Evolutionary conservation across 306 rosid genomes (phyloP).

Genomic region (Leucaena leucocephala): DNA sequence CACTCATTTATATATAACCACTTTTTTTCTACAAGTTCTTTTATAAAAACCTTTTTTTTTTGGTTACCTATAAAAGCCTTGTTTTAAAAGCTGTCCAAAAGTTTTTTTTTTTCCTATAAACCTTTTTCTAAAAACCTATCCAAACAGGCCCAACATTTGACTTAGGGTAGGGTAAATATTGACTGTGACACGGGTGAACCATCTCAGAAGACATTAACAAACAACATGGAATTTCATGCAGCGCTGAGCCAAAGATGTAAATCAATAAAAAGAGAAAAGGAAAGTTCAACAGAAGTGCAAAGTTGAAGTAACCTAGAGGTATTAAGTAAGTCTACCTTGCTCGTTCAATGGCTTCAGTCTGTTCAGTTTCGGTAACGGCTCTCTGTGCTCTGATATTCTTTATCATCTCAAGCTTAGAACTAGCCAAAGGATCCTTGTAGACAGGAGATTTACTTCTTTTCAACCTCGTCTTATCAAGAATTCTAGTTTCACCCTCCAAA

Average conservation of each 20-base stretch:
- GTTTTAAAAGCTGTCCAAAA: too few species aligned
- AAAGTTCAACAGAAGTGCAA: slow-evolving; percentile 14
- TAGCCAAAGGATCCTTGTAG: slow-evolving; percentile 84
- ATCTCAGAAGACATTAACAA: not conserved
- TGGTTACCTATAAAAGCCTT: too few species aligned
- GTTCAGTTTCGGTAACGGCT: slow-evolving; percentile 65
- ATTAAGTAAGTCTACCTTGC: slow-evolving; percentile 64
- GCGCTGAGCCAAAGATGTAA: not conserved
- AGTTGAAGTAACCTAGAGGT: not conserved
- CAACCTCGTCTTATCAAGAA: slow-evolving; percentile 30
- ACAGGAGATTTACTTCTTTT: slow-evolving; percentile 63
- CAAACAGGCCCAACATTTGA: not conserved
- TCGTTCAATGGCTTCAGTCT: slow-evolving; percentile 70
- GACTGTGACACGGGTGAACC: not conserved
- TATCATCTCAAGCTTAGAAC: slow-evolving; percentile 91
- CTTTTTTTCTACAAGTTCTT: too few species aligned
- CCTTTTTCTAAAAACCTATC: too few species aligned
- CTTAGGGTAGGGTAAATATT: not conserved
- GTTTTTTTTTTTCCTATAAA: too few species aligned
- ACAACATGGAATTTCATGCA: not conserved
- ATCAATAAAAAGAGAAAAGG: not conserved
- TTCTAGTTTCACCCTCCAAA: slow-evolving; percentile 39
- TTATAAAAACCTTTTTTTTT: too few species aligned
- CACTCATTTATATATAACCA: too few species aligned
- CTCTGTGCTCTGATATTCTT: slow-evolving; percentile 85